Evolutionary conservation across 805 yeast genomes (phyloP).

Genomic region (Debaryomyces maramus): DNA sequence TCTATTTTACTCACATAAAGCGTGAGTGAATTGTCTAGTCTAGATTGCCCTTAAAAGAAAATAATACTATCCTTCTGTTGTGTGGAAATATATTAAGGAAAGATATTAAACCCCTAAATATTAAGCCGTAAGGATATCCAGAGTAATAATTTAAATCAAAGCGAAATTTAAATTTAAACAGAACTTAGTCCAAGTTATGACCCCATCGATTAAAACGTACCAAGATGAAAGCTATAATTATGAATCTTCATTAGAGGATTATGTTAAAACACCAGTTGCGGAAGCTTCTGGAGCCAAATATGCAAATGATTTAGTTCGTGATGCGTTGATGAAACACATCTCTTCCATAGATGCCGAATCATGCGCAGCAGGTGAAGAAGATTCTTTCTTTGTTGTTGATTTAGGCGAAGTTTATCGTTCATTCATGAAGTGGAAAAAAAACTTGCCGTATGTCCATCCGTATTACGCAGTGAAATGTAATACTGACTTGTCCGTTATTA

Average conservation of each 20-base stretch:
- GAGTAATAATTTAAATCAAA: too few relatives aligned
- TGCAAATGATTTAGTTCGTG: constrained; percentile 25
- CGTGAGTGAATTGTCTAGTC: constrained; percentile 26
- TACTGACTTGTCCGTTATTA: constrained; percentile 62
- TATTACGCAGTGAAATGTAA: constrained; percentile 95
- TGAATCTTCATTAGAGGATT: constrained; percentile 1
- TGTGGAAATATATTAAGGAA: too few relatives aligned
- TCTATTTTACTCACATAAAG: constrained; percentile 30
- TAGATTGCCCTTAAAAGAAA: not conserved
- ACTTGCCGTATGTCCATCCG: constrained; percentile 78
- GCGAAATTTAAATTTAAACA: too few relatives aligned
- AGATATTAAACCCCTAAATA: too few relatives aligned
- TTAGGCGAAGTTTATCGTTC: constrained; percentile 68
- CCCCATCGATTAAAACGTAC: constrained; percentile 18
- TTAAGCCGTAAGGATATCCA: too few relatives aligned
- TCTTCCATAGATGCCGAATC: constrained; percentile 50
- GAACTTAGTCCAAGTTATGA: constrained; percentile 20
- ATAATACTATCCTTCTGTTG: too few relatives aligned
- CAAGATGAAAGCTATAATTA: constrained; percentile 11
- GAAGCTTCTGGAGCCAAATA: not conserved
- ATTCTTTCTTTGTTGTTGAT: constrained; percentile 87
- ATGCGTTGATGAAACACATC: constrained; percentile 43
- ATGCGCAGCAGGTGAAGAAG: constrained; percentile 76
- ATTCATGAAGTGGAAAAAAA: constrained; percentile 57
- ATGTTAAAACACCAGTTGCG: not conserved